Conservation (phyloP, 2,329 filamentous ascomycete species). For the Aspergillus tamarii region DNA sequence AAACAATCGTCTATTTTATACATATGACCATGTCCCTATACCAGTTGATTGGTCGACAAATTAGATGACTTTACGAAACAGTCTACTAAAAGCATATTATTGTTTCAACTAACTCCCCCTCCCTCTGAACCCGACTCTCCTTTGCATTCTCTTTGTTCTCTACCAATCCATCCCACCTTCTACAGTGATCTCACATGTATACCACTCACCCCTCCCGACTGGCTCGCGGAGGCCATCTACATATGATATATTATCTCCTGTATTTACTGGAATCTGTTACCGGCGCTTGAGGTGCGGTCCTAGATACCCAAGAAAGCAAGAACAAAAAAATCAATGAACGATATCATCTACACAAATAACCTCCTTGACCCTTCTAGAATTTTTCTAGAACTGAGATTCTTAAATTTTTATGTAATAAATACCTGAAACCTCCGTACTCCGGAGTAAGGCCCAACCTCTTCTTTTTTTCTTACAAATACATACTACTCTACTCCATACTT, state of each 20-base stretch:
- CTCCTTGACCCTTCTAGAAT: not conserved
- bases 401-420: not conserved
- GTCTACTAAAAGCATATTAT: not conserved
- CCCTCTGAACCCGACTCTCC: not conserved
- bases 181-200: not conserved
- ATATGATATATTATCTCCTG: not conserved
- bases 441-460: not conserved
- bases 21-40: not conserved
- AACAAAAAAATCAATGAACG: not conserved
- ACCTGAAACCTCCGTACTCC: not conserved
- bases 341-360: not conserved
- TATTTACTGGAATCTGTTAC: not conserved
- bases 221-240: not conserved
- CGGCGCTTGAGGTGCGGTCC: not conserved
- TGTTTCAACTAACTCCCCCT: not conserved
- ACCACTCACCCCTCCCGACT: not conserved
- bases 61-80: conserved; percentile 2
- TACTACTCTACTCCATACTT: not conserved
- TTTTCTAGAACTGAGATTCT: not conserved
- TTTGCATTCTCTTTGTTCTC: not conserved
- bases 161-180: not conserved
- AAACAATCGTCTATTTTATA: not conserved
- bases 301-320: not conserved
- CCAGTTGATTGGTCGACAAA: not conserved
- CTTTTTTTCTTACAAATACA: not conserved